Percentiles rank a stretch among this genome's conserved stretches.
phyloP scores from a whole-genome alignment of 1,284 basidiomycete genomes.

The Meripilus lineatus region DNA sequence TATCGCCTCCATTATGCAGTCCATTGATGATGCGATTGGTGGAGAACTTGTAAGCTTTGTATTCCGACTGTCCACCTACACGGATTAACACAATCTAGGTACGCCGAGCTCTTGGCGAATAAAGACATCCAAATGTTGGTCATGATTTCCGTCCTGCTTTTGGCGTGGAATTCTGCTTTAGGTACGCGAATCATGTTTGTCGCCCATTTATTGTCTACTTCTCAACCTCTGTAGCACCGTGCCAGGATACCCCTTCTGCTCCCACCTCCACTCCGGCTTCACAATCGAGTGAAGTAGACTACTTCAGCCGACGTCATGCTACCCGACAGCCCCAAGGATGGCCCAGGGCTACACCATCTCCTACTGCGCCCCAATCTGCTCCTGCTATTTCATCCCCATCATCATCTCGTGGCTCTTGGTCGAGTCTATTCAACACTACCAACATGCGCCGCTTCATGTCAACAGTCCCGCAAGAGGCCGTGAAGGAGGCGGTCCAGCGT shows the following conservation, averaged over 20 bases:
- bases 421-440: slow-evolving; percentile 62
- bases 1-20: slow-evolving; percentile 2
- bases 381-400: slow-evolving; percentile 37
- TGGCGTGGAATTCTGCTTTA: slow-evolving; percentile 27
- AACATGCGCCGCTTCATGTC: slow-evolving; percentile 58
- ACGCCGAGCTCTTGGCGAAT: slow-evolving; percentile 53
- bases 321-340: slow-evolving; percentile 2
- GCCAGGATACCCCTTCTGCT: background rate
- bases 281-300: background rate
- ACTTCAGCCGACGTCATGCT: background rate
- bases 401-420: slow-evolving; percentile 71
- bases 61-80: background rate
- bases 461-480: too few species aligned
- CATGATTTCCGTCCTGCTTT: slow-evolving; percentile 66
- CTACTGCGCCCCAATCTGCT: slow-evolving; percentile 29
- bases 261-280: background rate
- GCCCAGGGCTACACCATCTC: background rate
- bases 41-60: slow-evolving; percentile 25
- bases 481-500: too few species aligned
- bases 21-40: slow-evolving; percentile 16
- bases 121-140: slow-evolving; percentile 83
- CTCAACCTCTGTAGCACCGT: too few species aligned
- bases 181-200: too few species aligned
- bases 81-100: slow-evolving; percentile 36
- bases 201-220: too few species aligned